These are phyloP conservation scores for Candida endomychidarum DNA, from an alignment of 805 yeast genomes.

Conservation along the genomic window DNA sequence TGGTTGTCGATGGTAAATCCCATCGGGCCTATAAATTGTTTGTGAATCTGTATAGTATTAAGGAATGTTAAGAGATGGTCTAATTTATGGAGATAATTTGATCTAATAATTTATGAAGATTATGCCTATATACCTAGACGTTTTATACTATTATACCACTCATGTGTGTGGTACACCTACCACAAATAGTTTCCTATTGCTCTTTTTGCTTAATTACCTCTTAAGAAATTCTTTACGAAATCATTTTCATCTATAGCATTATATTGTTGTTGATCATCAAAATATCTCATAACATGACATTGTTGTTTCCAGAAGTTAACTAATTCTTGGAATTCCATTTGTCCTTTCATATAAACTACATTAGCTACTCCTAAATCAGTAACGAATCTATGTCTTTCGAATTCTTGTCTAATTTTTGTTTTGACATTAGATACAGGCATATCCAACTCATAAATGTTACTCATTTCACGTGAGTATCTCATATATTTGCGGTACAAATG, in stretches of 20 bases:
- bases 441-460: conserved; percentile 68
- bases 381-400: conserved; percentile 80
- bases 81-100: too few relatives aligned
- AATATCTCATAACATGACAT: conserved; percentile 80
- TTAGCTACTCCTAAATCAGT: conserved; percentile 64
- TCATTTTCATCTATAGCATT: conserved; percentile 54
- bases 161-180: background rate
- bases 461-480: conserved; percentile 58
- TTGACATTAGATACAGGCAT: conserved; percentile 76
- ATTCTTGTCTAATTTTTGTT: conserved; percentile 85
- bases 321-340: conserved; percentile 87
- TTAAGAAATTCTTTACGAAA: conserved; percentile 73
- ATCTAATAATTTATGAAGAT: too few relatives aligned
- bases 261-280: conserved; percentile 63
- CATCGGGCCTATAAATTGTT: too few relatives aligned
- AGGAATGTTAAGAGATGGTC: too few relatives aligned
- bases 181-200: too few relatives aligned
- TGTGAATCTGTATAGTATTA: too few relatives aligned
- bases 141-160: background rate
- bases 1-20: too few relatives aligned
- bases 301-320: conserved; percentile 89
- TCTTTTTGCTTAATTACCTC: conserved; percentile 52
- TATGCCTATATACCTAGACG: background rate
- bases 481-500: conserved; percentile 71
- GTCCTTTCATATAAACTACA: conserved; percentile 75